Evolutionary conservation across 768 basidiomycete genomes (phyloP), one percentile per base, ranked within the genome.

Genomic region (Mycena leptocephala): DNA sequence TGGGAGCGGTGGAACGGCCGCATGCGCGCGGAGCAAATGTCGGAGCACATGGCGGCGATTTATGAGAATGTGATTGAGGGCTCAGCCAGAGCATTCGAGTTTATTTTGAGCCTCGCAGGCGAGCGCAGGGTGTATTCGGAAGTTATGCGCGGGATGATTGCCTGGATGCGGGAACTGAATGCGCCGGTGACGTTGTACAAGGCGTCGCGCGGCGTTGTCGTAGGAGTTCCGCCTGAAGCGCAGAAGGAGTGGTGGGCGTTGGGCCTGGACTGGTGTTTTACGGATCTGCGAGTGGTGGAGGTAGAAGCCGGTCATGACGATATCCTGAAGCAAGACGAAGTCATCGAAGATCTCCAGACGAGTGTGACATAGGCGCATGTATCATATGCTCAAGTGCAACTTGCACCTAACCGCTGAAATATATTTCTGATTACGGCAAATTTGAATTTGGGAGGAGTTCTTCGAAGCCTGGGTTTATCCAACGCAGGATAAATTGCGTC

Each of bases 1-100:
- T 66, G 65, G 65, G 65, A 66, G 48, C 65, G 65, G 48, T 66
- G 65, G 65, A 66, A 51, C n/a, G 65, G 65, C 11, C 65, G 65
- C 13, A 1, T 66, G 48, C 32, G 30, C 22, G 4, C 6, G 7
- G 48, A 32, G 9, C 48, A 66, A 6, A 66, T 66, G 65, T 11
- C 65, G 9, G 65, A 53, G 48, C 65, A 35, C 48, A 53, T 66
- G 65, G 32, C 20, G 48, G 11, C 1, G 6, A 35, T 35, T 18
- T 66, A 66, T 48, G 46, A 66, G 7, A 66, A 66, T 26, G 5
- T 66, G 2, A 24, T 66, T 20, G 65, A 13, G 0, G 65, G 65
- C 48, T 11, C n/a, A 0, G 6, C 11, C 22, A 10, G 33, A 1
- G n/a, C 32, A 0, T 66, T 66, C n/a, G 51, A 55, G n/a, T 68